Base-by-base conservation (phyloP, 148 eudicot genomes). In the Dianthus caryophyllus region DNA sequence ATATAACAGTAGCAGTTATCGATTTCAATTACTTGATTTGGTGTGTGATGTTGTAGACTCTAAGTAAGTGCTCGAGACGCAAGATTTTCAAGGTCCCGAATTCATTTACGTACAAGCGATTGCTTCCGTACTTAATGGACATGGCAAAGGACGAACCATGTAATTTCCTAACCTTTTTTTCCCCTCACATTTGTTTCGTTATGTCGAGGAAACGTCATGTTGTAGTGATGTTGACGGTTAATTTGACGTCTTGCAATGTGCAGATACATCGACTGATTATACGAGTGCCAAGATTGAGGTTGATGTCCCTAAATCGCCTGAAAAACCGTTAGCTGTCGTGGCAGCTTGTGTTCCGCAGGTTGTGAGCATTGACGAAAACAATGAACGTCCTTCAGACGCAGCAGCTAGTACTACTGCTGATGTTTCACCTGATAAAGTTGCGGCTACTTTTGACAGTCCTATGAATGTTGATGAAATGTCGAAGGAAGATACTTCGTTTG, bases 61-160 rank as follows among this genome's bases (percentile, higher is more conserved):
- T 79, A 12, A 79, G 50, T 20, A 80, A 80, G 26, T 79, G 84
- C 64, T 79, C 87, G 17, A 76, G 80, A 65, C 17, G 61, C 66
- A 86, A 76, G 76, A 75, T 81, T 18, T 82, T 79, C 49, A 80
- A 65, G 69, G 52, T 74, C 50, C 78, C 82, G 11, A 76, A 81
- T 54, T 84, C 87, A 13, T 71, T 84, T 74, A 82, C 84, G 66
- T 84, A 82, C 62, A 86, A 76, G 64, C 80, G 91, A 66, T 27
- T 86, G 75, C 84, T 86, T n/a, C 91, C 91, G 8, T 84, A 69
- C 69, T 65, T 86, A 66, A 73, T 70, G 79, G 82, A 78, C 62
- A 64, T 86, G 25, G 75, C 84, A 33, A 80, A 72, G 62, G 70
- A 71, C 12, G 66, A 71, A 26, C 73, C 83, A 64, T 47, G 87